Base-by-base conservation (phyloP, 192 early-diverging fungal species). In the Coemansia sp. region DNA sequence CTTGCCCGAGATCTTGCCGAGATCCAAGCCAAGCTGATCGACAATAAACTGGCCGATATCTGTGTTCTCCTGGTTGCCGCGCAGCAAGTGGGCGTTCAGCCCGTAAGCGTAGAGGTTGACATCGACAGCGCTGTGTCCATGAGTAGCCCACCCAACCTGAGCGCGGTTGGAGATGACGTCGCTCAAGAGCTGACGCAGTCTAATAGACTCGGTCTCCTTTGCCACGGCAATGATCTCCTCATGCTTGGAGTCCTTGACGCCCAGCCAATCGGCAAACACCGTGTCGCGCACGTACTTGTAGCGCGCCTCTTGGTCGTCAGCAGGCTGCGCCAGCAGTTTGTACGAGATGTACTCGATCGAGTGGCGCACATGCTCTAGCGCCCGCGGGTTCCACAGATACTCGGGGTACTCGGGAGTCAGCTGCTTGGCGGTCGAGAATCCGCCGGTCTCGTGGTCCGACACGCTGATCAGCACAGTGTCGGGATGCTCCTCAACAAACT, bases 371-470 rank as follows among this genome's bases (percentile, higher is more conserved):
- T 84, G 75, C 20, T 66, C 63, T 36, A 99, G 78, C 3, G 85
- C 89, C 45, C 88, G 78, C 0, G 97, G 97, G 64, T 84, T 79
- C 92, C 92, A 94, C 33, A 84, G 62, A 66, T 99, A 99, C n/a
- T 90, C 89, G 14, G 97, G 96, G 62, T 95, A 97, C 5, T 64
- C 65, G 0, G 68, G 33, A 7, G 78, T 76, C 20, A 89, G 73
- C 83, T 97, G 93, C 64, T 87, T 85, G 37, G 85, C 94, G 28
- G 94, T 81, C 0, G 93, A 87, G 21, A 98, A 85, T 2, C 97
- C 97, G 39, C 97, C 97, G 0, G 97, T 99, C 79, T 99, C 97
- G 76, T 99, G 97, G 78, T 99, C 97, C 21, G 87, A 88, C 21
- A 88, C 85, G 45, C 93, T 95, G 37, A 99, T 92, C 87, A 99